These are phyloP conservation scores for Lagenidium giganteum DNA, from an alignment of 352 stramenopile genomes.

Conservation along the genomic window DNA sequence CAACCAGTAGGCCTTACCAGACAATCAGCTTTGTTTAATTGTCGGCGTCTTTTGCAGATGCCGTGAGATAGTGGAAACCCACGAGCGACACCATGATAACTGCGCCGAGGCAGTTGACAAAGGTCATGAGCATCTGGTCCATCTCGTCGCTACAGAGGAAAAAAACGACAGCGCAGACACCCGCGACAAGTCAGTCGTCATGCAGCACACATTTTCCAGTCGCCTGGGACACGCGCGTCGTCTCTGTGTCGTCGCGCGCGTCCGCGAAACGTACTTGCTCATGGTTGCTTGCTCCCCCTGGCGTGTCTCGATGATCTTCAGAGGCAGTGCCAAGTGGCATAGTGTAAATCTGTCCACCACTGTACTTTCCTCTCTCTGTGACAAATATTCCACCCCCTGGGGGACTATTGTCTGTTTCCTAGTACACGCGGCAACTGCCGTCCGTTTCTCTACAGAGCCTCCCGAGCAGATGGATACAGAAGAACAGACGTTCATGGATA, in stretches of 20 bases:
- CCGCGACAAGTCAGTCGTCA: background rate
- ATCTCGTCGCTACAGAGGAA: conserved; percentile 69
- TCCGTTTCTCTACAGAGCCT: too few species aligned
- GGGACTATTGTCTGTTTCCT: too few species aligned
- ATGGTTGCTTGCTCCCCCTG: conserved; percentile 13
- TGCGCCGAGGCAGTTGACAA: conserved; percentile 84
- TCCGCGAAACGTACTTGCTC: conserved; percentile 19
- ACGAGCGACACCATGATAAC: conserved; percentile 87
- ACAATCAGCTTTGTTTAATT: conserved; percentile 33
- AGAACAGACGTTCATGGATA: too few species aligned
- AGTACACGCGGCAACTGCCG: too few species aligned
- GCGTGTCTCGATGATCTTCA: conserved; percentile 8
- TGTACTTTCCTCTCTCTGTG: conserved; percentile 2
- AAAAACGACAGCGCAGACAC: background rate
- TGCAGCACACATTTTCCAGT: background rate
- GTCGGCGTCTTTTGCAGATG: conserved; percentile 74
- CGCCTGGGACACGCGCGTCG: too few species aligned
- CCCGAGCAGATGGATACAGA: too few species aligned
- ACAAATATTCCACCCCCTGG: too few species aligned
- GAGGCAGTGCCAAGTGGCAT: conserved; percentile 16
- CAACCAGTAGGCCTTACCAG: too few species aligned
- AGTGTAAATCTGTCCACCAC: conserved; percentile 11
- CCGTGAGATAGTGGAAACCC: conserved; percentile 86
- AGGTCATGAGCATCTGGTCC: conserved; percentile 82
- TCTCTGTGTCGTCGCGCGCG: too few species aligned